Evolutionary conservation across 495 filamentous ascomycete species (phyloP).

Genomic region (Collariella sp.): DNA sequence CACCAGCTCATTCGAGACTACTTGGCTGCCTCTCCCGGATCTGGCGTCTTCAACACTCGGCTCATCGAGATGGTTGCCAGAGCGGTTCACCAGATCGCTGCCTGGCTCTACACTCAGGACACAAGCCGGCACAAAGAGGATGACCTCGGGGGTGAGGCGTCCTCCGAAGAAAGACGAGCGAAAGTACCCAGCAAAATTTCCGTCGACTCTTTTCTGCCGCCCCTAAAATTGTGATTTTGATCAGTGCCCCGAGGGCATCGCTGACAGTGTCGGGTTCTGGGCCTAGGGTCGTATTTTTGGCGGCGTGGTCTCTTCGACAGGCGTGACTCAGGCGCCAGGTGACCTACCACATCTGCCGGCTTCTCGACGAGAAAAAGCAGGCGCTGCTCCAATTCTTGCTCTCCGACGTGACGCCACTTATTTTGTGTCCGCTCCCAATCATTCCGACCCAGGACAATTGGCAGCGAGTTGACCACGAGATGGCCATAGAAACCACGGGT

Average conservation of each 20-base stretch:
- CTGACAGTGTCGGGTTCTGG: background rate
- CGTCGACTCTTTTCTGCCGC: background rate
- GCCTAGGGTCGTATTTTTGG: background rate
- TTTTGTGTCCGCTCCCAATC: slow-evolving; percentile 8
- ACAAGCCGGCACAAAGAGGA: background rate
- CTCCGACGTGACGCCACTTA: background rate
- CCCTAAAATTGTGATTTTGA: background rate
- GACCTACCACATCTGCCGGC: slow-evolving; percentile 16
- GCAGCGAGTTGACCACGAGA: slow-evolving; percentile 14
- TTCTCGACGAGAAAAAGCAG: slow-evolving; percentile 12
- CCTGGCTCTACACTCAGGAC: background rate
- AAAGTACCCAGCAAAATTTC: background rate
- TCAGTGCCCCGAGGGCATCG: background rate
- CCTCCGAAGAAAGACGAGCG: background rate
- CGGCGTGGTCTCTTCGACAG: background rate
- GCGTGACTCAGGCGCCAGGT: background rate
- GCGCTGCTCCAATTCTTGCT: slow-evolving; percentile 12
- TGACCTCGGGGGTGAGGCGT: background rate
- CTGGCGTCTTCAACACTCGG: background rate
- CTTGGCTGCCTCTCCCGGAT: background rate
- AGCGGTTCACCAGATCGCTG: background rate
- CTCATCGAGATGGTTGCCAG: slow-evolving; percentile 1
- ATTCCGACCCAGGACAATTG: slow-evolving; percentile 4
- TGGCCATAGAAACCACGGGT: slow-evolving; percentile 9
- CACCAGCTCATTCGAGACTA: background rate